Evolutionary conservation across 2,329 filamentous ascomycete genomes (phyloP).

Genomic region (Plenodomus biglobosus): DNA sequence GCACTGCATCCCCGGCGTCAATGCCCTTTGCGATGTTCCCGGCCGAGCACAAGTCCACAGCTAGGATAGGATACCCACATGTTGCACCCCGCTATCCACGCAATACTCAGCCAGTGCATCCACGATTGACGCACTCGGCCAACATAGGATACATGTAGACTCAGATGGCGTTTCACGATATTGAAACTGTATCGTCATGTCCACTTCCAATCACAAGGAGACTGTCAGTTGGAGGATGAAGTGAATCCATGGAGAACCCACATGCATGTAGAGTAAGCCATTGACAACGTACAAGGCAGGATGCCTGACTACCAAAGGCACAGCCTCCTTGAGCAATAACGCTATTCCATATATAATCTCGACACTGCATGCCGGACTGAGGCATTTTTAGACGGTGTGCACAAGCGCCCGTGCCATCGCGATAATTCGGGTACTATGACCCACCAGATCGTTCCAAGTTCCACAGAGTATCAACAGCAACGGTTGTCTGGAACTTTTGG

Average conservation of each 20-base stretch:
- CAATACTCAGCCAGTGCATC: background rate
- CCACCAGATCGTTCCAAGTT: constrained; percentile 8
- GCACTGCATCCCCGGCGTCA: constrained; percentile 4
- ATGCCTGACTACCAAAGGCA: constrained; percentile 3
- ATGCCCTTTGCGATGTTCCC: constrained; percentile 1
- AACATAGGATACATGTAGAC: background rate
- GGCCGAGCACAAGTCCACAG: constrained; percentile 5
- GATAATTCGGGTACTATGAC: constrained; percentile 15
- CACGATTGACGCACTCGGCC: background rate
- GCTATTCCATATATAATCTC: constrained; percentile 12
- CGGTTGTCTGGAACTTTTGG: too few species aligned
- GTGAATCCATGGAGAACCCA: background rate
- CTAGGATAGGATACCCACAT: background rate
- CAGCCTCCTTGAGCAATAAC: constrained; percentile 8
- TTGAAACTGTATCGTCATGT: too few species aligned
- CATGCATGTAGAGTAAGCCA: too few species aligned
- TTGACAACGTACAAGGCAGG: background rate
- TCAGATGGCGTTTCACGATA: background rate
- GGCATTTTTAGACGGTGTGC: constrained; percentile 10
- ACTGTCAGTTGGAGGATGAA: background rate
- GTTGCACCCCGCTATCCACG: background rate
- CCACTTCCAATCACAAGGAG: background rate
- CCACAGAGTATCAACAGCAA: constrained; percentile 1
- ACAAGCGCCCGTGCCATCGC: constrained; percentile 13
- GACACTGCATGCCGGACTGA: constrained; percentile 7